A percentile compares a stretch with the other conserved stretches of the same genome.
Evolutionary conservation across 331 rosid species (phyloP).

Genomic region (Malus hybrid): DNA sequence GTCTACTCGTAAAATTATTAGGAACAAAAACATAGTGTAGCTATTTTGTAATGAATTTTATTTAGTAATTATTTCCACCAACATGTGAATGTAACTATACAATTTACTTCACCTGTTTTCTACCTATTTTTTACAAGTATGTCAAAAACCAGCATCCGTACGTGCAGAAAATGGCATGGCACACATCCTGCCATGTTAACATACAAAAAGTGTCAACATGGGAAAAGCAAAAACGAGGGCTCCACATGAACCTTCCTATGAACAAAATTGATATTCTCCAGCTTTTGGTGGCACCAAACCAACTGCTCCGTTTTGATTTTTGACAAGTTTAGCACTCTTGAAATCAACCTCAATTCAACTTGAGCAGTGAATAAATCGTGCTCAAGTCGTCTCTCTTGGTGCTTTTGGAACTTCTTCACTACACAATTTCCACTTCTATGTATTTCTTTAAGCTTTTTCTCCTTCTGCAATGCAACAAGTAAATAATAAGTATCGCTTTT

Average conservation of each 20-base stretch:
- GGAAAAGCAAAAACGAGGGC: slow-evolving; percentile 71
- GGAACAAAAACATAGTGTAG: neutral
- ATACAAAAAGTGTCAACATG: slow-evolving; percentile 41
- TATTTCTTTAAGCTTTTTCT: slow-evolving; percentile 58
- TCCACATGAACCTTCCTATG: slow-evolving; percentile 53
- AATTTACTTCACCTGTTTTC: neutral
- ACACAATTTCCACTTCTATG: slow-evolving; percentile 63
- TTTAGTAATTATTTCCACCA: neutral
- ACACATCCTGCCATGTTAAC: neutral
- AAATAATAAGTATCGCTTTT: neutral
- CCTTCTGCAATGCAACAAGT: slow-evolving; percentile 42
- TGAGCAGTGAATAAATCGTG: slow-evolving; percentile 50
- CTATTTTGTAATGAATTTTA: neutral
- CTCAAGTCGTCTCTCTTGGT: slow-evolving; percentile 25
- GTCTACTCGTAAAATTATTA: too few species aligned
- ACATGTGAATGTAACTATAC: neutral
- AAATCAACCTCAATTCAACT: slow-evolving; percentile 68
- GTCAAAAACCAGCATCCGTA: neutral
- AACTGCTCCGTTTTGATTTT: slow-evolving; percentile 52
- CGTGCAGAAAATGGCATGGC: too few species aligned
- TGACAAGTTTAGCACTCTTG: slow-evolving; percentile 66
- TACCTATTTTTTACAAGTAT: neutral
- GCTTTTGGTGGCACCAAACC: slow-evolving; percentile 66
- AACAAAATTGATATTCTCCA: slow-evolving; percentile 39
- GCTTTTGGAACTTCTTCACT: slow-evolving; percentile 71